A percentile compares a stretch with the other conserved stretches of the same genome.
phyloP scores from a whole-genome alignment of 2,329 filamentous ascomycete genomes.

The Verticillium nubilum region DNA sequence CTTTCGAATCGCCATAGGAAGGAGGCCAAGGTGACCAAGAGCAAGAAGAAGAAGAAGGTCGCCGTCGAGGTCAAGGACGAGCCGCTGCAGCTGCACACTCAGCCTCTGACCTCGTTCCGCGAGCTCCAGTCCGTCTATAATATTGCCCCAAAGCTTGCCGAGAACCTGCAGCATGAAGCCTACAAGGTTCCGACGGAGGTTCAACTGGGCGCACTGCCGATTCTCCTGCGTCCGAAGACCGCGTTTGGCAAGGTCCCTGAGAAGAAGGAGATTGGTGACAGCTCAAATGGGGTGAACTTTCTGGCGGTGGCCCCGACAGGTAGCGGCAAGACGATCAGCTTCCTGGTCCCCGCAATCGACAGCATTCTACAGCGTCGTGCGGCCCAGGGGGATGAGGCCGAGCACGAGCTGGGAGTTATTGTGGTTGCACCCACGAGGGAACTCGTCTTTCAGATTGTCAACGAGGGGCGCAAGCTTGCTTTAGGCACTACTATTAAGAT shows the following conservation, averaged over 20 bases:
- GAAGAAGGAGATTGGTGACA: constrained; percentile 23
- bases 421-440: constrained; percentile 75
- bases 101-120: constrained; percentile 71
- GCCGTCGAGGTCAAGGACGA: constrained; percentile 41
- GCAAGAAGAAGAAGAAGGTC: constrained; percentile 43
- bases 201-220: constrained; percentile 77
- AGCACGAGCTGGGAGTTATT: constrained; percentile 55
- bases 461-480: constrained; percentile 79
- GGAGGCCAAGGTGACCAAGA: constrained; percentile 41
- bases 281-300: constrained; percentile 56
- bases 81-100: constrained; percentile 65
- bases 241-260: constrained; percentile 36
- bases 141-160: constrained; percentile 67
- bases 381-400: constrained; percentile 29
- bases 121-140: constrained; percentile 66
- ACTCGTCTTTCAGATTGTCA: constrained; percentile 72
- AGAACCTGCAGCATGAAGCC: constrained; percentile 78
- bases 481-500: constrained; percentile 72
- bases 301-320: constrained; percentile 89
- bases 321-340: constrained; percentile 93
- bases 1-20: constrained; percentile 48
- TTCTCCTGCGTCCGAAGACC: constrained; percentile 59
- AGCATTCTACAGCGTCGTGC: constrained; percentile 57
- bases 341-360: constrained; percentile 82
- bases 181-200: constrained; percentile 90